Percentiles rank a stretch among this genome's conserved stretches.
Conservation (phyloP, 495 filamentous ascomycete genomes). For the Staphylotrichum tortipilum region DNA sequence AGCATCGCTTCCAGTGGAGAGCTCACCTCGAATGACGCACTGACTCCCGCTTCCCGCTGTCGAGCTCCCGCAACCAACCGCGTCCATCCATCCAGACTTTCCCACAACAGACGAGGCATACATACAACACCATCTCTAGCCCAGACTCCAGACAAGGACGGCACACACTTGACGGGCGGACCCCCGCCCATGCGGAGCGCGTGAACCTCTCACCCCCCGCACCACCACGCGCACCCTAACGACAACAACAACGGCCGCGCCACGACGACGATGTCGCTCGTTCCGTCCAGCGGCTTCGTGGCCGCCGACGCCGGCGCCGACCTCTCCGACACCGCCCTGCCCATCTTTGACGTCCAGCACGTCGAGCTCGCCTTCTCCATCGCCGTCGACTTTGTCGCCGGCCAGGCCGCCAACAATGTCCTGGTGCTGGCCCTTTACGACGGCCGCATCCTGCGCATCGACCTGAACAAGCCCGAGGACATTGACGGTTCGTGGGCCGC, state of each 20-base stretch:
- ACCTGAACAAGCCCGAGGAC: slow-evolving; percentile 85
- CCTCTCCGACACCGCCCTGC: slow-evolving; percentile 51
- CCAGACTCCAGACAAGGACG: too few relatives aligned
- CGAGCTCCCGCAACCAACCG: neutral
- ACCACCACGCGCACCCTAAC: slow-evolving; percentile 7
- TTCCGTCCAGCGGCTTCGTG: slow-evolving; percentile 43
- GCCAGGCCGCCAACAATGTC: slow-evolving; percentile 95
- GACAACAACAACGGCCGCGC: neutral
- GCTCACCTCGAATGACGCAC: neutral
- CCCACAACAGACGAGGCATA: neutral
- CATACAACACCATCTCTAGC: too few relatives aligned
- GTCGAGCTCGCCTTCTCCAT: slow-evolving; percentile 88
- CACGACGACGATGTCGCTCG: slow-evolving; percentile 40
- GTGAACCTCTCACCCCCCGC: too few relatives aligned
- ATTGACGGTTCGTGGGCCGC: slow-evolving; percentile 65
- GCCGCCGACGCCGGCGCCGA: slow-evolving; percentile 45
- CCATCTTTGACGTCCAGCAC: slow-evolving; percentile 86
- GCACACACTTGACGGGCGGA: too few relatives aligned
- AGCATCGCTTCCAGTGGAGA: neutral
- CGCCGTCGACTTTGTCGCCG: slow-evolving; percentile 88
- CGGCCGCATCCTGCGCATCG: slow-evolving; percentile 83
- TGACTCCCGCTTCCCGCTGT: neutral
- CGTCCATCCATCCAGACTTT: too few relatives aligned
- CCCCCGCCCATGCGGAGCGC: too few relatives aligned
- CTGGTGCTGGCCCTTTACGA: slow-evolving; percentile 82